Evolutionary conservation across 768 basidiomycete species (phyloP), one percentile per base, ranked within the genome.

Genomic region (Leccinum longicurvipes): DNA sequence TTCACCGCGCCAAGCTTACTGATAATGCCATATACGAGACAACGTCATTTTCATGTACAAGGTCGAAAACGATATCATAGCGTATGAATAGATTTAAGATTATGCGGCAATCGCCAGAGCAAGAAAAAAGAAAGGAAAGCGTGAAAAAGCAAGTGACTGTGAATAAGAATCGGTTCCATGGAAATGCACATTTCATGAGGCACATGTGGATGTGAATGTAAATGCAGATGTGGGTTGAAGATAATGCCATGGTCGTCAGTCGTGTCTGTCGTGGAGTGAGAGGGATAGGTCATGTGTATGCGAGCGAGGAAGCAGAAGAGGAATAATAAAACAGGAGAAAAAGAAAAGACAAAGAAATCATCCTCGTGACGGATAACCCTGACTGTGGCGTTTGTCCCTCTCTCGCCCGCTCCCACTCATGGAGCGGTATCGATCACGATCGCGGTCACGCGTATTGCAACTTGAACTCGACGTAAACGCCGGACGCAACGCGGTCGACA

Each of bases 401-500:
- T 63, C 61, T 14, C 59, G 49, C 5, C 48, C 55, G 21, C 59
- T 32, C 34, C 39, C 56, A 28, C 46, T 8, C 41, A 45, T 39
- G 36, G 53, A 1, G n/a, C 59, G 54, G n/a, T 63, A 64, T 10
- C 64, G 58, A 34, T 57, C 62, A 3, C 59, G 58, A 5, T 65
- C 64, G 17, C 65, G 58, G 15, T 64, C 66, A 52, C 63, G 62
- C 50, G 14, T 49, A 24, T 46, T n/a, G 15, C 50, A 66, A 14
- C 34, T 61, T 48, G 61, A 55, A 6, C n/a, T 57, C 50, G 65
- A 65, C 49, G 71, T 66, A 63, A 71, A 71, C 29, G 69, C 69
- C 25, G 69, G 69, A 6, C 69, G 67, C 47, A 72, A 54, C 4
- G 71, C 71, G 2, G 69, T 71, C 52, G 71, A 72, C n/a, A 72